These are phyloP conservation scores for Beauveria australis DNA, from an alignment of 2,329 filamentous ascomycete species.

Conservation along the genomic window DNA sequence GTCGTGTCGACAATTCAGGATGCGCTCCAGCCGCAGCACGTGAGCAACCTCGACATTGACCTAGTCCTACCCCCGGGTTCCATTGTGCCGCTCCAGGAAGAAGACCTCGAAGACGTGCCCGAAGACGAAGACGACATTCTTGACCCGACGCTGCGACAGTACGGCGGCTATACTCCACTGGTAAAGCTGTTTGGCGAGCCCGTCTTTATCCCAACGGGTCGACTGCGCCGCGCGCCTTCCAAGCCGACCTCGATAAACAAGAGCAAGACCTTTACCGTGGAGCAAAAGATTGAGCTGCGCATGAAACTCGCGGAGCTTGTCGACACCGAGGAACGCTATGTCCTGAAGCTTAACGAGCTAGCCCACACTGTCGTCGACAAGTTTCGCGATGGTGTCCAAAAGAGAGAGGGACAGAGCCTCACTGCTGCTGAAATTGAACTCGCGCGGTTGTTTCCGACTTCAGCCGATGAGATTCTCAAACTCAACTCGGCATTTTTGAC, in stretches of 20 bases:
- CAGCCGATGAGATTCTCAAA: constrained; percentile 70
- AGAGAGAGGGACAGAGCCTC: constrained; percentile 49
- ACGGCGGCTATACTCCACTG: constrained; percentile 68
- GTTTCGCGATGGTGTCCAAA: constrained; percentile 62
- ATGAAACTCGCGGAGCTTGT: constrained; percentile 86
- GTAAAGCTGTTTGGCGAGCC: constrained; percentile 75
- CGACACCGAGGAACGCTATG: constrained; percentile 90
- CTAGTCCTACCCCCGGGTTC: constrained; percentile 73
- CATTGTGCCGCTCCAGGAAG: constrained; percentile 56
- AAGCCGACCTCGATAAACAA: constrained; percentile 74
- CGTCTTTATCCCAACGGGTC: constrained; percentile 79
- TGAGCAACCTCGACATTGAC: constrained; percentile 82
- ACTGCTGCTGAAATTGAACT: constrained; percentile 67
- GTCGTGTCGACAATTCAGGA: constrained; percentile 65
- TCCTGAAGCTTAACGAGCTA: constrained; percentile 76
- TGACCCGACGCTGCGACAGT: constrained; percentile 58
- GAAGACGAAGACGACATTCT: constrained; percentile 59
- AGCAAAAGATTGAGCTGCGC: constrained; percentile 76
- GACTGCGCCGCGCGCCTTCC: constrained; percentile 76
- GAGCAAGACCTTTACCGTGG: constrained; percentile 66
- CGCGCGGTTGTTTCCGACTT: constrained; percentile 70
- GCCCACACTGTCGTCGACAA: constrained; percentile 74
- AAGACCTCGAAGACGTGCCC: constrained; percentile 50
- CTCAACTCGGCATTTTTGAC: constrained; percentile 75
- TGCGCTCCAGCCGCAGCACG: constrained; percentile 70